Conservation (phyloP, 1,284 basidiomycete genomes). For the Amylostereum chailletii region DNA sequence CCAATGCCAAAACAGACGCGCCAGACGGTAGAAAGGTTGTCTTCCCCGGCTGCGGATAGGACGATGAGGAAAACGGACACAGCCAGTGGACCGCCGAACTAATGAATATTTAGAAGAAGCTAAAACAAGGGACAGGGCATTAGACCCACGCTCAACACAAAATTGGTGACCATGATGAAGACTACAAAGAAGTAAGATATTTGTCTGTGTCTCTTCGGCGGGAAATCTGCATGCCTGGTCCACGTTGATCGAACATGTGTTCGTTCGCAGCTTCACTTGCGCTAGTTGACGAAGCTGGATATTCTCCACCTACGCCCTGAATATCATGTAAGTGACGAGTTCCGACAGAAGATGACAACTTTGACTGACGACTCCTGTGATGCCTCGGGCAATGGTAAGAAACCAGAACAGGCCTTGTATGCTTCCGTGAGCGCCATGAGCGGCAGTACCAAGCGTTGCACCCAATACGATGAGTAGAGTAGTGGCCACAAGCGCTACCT, state of each 20-base stretch:
- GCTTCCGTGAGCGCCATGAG: conserved; percentile 54
- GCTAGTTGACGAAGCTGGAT: conserved; percentile 62
- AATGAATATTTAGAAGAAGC: conserved; percentile 16
- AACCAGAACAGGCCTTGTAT: conserved; percentile 68
- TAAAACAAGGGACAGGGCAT: not conserved
- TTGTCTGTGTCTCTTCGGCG: not conserved
- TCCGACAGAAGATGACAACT: conserved; percentile 3
- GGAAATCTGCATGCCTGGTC: conserved; percentile 35
- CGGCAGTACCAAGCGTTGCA: conserved; percentile 63
- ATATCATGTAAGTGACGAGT: not conserved
- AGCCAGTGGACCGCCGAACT: conserved; percentile 66
- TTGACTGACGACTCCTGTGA: conserved; percentile 55
- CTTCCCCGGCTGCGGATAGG: conserved; percentile 53
- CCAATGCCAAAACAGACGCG: conserved; percentile 70
- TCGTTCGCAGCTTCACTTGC: conserved; percentile 73
- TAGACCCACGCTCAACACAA: conserved; percentile 41
- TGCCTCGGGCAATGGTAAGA: conserved; percentile 63
- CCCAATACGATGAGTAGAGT: conserved; percentile 68
- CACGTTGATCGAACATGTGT: conserved; percentile 49
- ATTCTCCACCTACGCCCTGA: conserved; percentile 70
- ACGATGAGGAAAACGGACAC: conserved; percentile 68
- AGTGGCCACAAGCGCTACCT: conserved; percentile 62
- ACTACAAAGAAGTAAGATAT: conserved; percentile 22
- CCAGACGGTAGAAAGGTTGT: conserved; percentile 67
- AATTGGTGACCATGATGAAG: conserved; percentile 73